Percentiles rank a stretch among this genome's conserved stretches.
These are phyloP conservation scores for Penicillium ucsense DNA, from an alignment of 495 filamentous ascomycete species.

Conservation along the genomic window DNA sequence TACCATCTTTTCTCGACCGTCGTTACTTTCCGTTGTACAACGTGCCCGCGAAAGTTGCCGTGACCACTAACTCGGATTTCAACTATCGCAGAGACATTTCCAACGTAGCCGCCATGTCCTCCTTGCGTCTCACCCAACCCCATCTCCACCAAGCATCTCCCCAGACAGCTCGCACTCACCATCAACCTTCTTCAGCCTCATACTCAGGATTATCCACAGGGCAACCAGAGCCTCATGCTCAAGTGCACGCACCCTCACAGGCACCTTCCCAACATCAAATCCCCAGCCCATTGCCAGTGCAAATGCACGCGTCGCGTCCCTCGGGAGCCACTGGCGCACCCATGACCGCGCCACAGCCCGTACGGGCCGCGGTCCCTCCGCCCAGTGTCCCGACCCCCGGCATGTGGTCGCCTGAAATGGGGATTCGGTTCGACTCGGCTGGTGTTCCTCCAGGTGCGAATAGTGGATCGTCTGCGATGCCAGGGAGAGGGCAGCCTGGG, in stretches of 20 bases:
- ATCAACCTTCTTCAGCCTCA: conserved; percentile 1
- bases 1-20: not conserved
- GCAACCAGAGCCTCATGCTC: not conserved
- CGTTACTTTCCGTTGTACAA: not conserved
- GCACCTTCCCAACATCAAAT: conserved; percentile 10
- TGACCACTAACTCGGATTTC: conserved; percentile 6
- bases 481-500: conserved; percentile 8
- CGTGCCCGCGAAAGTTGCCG: too few species aligned
- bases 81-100: conserved; percentile 46
- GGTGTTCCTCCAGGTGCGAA: conserved; percentile 9
- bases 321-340: conserved; percentile 19
- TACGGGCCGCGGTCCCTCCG: conserved; percentile 43
- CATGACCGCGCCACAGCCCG: conserved; percentile 46
- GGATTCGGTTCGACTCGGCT: conserved; percentile 57
- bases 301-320: conserved; percentile 6
- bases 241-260: conserved; percentile 19
- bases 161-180: conserved; percentile 16
- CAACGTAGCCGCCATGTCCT: conserved; percentile 49
- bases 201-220: not conserved
- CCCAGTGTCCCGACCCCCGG: conserved; percentile 43
- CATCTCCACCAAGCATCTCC: conserved; percentile 19
- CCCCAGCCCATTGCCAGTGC: conserved; percentile 19
- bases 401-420: conserved; percentile 74
- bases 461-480: conserved; percentile 9
- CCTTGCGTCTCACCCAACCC: conserved; percentile 44